A percentile compares a stretch with the other conserved stretches of the same genome.
These are phyloP conservation scores for Sclerospora graminicola DNA, from an alignment of 352 stramenopile species.

Conservation along the genomic window DNA sequence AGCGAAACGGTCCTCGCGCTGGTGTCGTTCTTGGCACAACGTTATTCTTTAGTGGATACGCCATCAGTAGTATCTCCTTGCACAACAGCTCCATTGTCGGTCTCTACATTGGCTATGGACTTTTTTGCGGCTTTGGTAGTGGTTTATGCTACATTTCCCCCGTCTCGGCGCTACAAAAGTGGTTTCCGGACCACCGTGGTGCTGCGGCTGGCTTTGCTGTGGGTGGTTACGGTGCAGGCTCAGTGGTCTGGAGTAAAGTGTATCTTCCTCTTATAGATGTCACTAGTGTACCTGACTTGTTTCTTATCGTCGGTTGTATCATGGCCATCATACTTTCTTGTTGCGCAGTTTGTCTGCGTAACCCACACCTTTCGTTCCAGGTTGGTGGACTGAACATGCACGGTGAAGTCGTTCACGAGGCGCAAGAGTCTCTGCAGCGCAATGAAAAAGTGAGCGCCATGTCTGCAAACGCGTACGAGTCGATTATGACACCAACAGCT, in stretches of 20 bases:
- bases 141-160: constrained; percentile 71
- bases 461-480: constrained; percentile 37
- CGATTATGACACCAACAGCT: constrained; percentile 22
- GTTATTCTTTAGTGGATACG: constrained; percentile 38
- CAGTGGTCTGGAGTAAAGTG: constrained; percentile 54
- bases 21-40: constrained; percentile 39
- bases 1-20: constrained; percentile 42
- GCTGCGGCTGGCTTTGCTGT: constrained; percentile 61
- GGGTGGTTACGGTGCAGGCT: constrained; percentile 46
- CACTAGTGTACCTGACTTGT: constrained; percentile 33
- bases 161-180: constrained; percentile 65
- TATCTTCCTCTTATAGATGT: constrained; percentile 48
- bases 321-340: constrained; percentile 29
- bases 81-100: constrained; percentile 32
- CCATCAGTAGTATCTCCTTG: constrained; percentile 43
- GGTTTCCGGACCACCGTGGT: constrained; percentile 69
- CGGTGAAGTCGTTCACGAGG: constrained; percentile 30
- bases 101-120: constrained; percentile 58
- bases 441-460: constrained; percentile 35
- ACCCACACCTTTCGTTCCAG: constrained; percentile 35
- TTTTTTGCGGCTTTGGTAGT: constrained; percentile 52
- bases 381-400: constrained; percentile 51
- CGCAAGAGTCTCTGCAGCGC: constrained; percentile 19
- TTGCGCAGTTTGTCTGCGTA: constrained; percentile 35
- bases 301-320: constrained; percentile 38